Evolutionary conservation across 345 rosid genomes (phyloP).

Genomic region (Nephelium lappaceum): DNA sequence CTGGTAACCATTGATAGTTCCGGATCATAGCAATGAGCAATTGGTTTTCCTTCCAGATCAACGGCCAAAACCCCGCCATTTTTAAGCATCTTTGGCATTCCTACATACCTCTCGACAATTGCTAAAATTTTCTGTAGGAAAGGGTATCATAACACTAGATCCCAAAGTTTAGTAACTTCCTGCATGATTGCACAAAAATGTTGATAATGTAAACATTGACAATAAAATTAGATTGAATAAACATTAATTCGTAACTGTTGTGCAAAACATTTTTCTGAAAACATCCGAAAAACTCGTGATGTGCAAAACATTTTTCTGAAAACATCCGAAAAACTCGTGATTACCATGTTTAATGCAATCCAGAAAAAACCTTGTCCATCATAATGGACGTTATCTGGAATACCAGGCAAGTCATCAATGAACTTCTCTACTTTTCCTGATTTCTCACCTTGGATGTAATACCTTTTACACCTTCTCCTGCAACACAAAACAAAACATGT

Average conservation of each 20-base stretch:
- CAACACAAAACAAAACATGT: background rate
- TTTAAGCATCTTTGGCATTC: background rate
- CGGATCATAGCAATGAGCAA: constrained; percentile 53
- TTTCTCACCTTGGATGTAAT: constrained; percentile 47
- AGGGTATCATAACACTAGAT: constrained; percentile 31
- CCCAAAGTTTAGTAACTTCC: constrained; percentile 31
- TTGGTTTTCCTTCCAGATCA: constrained; percentile 55
- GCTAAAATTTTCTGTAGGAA: constrained; percentile 45
- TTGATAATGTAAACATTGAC: background rate
- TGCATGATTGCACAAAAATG: constrained; percentile 13
- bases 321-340: too few species aligned
- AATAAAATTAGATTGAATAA: too few species aligned
- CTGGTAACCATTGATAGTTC: constrained; percentile 30
- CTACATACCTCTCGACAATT: constrained; percentile 29
- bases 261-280: too few species aligned
- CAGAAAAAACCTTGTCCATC: constrained; percentile 67
- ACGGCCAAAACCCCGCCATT: constrained; percentile 54
- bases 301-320: too few species aligned
- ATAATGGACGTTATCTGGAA: constrained; percentile 73
- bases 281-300: too few species aligned
- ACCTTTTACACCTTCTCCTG: constrained; percentile 72
- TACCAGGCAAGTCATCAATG: constrained; percentile 51
- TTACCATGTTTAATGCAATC: constrained; percentile 62
- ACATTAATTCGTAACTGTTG: too few species aligned
- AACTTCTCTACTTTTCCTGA: constrained; percentile 53